These are phyloP conservation scores for Glycine latifolia DNA, from an alignment of 306 rosid genomes.

Conservation along the genomic window DNA sequence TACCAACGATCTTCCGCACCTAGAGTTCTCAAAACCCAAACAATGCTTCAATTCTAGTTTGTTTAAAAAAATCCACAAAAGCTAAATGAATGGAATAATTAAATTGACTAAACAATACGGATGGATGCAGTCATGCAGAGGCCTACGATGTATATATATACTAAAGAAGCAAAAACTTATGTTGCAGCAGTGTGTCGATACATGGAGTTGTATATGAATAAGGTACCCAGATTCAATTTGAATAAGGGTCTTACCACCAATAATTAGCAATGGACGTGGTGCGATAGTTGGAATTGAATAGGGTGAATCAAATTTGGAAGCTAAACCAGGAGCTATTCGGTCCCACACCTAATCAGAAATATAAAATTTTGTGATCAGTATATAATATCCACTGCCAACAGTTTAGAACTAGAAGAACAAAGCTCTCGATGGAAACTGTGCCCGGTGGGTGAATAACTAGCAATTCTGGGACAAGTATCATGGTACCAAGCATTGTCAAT, in stretches of 20 bases:
- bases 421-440: background rate
- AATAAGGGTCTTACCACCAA: constrained; percentile 64
- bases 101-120: too few species aligned
- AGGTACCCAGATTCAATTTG: too few species aligned
- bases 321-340: constrained; percentile 91
- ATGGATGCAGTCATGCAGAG: too few species aligned
- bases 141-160: too few species aligned
- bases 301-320: constrained; percentile 76
- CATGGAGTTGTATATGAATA: too few species aligned
- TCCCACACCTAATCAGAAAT: constrained; percentile 84
- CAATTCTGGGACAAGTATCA: constrained; percentile 6
- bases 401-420: constrained; percentile 31
- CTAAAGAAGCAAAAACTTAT: too few species aligned
- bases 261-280: constrained; percentile 82
- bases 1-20: constrained; percentile 92
- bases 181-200: background rate
- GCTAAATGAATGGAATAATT: too few species aligned
- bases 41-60: constrained; percentile 30
- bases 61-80: background rate
- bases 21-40: constrained; percentile 49
- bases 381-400: constrained; percentile 38
- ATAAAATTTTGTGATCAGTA: constrained; percentile 23
- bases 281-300: constrained; percentile 74
- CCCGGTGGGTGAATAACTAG: constrained; percentile 23
- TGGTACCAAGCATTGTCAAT: constrained; percentile 27